Conservation (phyloP, 441 rosid species). For the Syzygium syzygioides region DNA sequence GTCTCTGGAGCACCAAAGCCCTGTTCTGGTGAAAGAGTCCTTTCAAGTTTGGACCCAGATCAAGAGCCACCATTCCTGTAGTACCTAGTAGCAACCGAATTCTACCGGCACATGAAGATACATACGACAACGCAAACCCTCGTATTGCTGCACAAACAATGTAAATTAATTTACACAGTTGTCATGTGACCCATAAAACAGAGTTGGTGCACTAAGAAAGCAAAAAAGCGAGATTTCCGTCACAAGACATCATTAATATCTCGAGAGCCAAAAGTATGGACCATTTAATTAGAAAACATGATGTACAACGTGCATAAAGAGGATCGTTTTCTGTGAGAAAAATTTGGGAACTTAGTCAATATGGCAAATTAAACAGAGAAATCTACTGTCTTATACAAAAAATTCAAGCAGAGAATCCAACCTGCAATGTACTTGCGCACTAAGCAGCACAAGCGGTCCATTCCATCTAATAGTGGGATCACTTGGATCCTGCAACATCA, state of each 20-base stretch:
- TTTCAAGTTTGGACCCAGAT: constrained; percentile 69
- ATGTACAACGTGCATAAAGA: not conserved
- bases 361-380: not conserved
- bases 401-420: constrained; percentile 17
- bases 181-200: not conserved
- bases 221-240: not conserved
- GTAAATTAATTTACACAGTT: not conserved
- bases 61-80: constrained; percentile 99
- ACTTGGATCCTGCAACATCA: constrained; percentile 74
- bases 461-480: constrained; percentile 96
- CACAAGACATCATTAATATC: not conserved
- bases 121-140: constrained; percentile 97
- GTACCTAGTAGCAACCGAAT: constrained; percentile 88
- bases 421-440: constrained; percentile 98
- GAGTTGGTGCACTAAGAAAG: not conserved
- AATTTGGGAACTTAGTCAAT: not conserved
- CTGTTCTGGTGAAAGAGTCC: constrained; percentile 96
- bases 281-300: not conserved
- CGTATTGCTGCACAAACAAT: constrained; percentile 79
- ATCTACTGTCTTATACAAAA: not conserved
- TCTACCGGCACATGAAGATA: constrained; percentile 98
- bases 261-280: not conserved
- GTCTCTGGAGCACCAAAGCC: constrained; percentile 97
- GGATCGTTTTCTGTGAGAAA: not conserved
- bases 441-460: constrained; percentile 88